Evolutionary conservation across 2,329 filamentous ascomycete species (phyloP).

Genomic region (Davidsoniella neocaledoniae): DNA sequence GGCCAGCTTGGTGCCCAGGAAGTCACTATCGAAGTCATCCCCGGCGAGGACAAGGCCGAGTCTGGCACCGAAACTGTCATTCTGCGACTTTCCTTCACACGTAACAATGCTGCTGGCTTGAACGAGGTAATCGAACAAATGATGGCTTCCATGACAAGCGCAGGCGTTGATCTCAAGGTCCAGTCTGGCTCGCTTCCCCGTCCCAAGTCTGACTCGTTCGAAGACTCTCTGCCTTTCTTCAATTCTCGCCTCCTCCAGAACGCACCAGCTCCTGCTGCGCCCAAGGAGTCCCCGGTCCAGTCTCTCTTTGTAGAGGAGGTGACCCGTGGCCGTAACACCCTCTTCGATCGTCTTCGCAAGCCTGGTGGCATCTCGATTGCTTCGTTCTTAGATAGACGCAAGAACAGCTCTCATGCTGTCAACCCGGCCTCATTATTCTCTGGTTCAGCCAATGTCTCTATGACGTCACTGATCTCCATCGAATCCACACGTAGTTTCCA

Average conservation of each 20-base stretch:
- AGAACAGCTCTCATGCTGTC: conserved; percentile 78
- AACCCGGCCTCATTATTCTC: conserved; percentile 69
- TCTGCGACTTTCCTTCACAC: conserved; percentile 69
- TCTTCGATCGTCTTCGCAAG: conserved; percentile 88
- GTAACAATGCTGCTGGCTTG: conserved; percentile 89
- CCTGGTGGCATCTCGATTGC: conserved; percentile 90
- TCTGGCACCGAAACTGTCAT: conserved; percentile 41
- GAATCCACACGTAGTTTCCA: conserved; percentile 83
- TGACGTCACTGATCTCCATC: conserved; percentile 88
- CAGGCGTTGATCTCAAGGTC: conserved; percentile 72
- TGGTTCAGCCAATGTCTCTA: conserved; percentile 77
- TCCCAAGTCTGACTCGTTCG: conserved; percentile 97
- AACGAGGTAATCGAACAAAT: conserved; percentile 94
- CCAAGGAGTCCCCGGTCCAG: conserved; percentile 81
- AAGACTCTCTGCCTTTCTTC: conserved; percentile 92
- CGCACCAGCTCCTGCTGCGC: conserved; percentile 52
- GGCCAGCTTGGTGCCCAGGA: conserved; percentile 79
- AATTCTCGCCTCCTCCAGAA: conserved; percentile 93
- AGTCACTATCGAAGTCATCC: conserved; percentile 63
- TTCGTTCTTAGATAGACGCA: conserved; percentile 88
- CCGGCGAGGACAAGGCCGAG: conserved; percentile 36
- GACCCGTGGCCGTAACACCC: conserved; percentile 59
- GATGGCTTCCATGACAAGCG: conserved; percentile 67
- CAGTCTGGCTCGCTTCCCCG: conserved; percentile 91
- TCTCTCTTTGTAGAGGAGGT: conserved; percentile 69